These are phyloP conservation scores for Nidula niveotomentosa DNA, from an alignment of 1,284 basidiomycete species.

Conservation along the genomic window DNA sequence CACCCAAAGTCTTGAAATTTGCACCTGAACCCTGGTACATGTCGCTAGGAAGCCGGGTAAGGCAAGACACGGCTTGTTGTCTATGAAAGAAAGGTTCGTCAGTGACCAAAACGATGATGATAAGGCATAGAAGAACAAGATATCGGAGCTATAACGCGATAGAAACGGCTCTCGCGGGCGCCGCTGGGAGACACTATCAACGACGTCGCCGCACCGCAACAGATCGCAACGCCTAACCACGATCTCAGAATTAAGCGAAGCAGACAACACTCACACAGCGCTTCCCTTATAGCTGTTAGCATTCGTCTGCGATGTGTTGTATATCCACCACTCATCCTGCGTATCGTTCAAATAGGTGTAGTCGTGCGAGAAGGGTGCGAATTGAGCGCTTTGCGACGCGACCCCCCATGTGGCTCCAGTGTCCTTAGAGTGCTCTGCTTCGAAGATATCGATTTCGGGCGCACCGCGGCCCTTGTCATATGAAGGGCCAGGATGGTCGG, in stretches of 20 bases:
- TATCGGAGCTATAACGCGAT: too few species aligned
- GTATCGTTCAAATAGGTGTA: constrained; percentile 46
- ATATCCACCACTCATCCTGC: constrained; percentile 45
- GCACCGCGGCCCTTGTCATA: constrained; percentile 57
- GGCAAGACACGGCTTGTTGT: constrained; percentile 59
- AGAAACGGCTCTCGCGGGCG: too few species aligned
- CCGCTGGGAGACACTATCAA: too few species aligned
- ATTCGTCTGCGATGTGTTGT: constrained; percentile 43
- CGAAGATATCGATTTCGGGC: constrained; percentile 84
- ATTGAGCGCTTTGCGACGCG: constrained; percentile 63
- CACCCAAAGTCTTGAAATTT: constrained; percentile 45
- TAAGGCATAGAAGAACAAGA: not conserved
- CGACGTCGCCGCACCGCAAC: too few species aligned
- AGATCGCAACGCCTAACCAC: too few species aligned
- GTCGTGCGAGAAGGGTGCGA: constrained; percentile 64
- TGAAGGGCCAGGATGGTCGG: constrained; percentile 47
- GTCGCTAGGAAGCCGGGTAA: constrained; percentile 49
- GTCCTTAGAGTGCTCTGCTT: constrained; percentile 63
- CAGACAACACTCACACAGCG: constrained; percentile 23
- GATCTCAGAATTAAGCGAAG: too few species aligned
- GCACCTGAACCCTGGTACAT: constrained; percentile 56
- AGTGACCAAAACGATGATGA: not conserved
- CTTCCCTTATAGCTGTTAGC: constrained; percentile 60
- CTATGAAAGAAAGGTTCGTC: constrained; percentile 4
- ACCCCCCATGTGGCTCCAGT: constrained; percentile 40